phyloP scores from a whole-genome alignment of 1,284 basidiomycete genomes.

The Malassezia cuniculi region DNA sequence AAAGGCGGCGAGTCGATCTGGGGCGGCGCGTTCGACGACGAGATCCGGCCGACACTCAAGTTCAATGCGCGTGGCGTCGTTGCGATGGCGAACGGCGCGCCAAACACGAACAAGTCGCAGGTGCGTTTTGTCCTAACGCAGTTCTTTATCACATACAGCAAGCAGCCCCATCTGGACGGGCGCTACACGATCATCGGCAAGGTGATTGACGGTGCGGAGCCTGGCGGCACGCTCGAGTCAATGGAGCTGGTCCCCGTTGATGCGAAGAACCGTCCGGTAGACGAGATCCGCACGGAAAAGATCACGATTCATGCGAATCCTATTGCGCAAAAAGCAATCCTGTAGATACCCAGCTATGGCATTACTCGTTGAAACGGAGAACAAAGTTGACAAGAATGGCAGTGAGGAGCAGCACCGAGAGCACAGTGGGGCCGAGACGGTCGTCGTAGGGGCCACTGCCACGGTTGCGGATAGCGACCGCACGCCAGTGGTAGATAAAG shows the following conservation, averaged over 20 bases:
- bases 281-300: constrained; percentile 65
- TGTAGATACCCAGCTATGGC: background rate
- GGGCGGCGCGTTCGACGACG: constrained; percentile 90
- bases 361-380: constrained; percentile 33
- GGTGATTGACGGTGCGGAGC: constrained; percentile 38
- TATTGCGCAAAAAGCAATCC: constrained; percentile 54
- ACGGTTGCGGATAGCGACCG: constrained; percentile 75
- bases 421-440: constrained; percentile 52
- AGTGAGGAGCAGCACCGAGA: constrained; percentile 42
- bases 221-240: constrained; percentile 25
- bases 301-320: constrained; percentile 94
- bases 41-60: constrained; percentile 53
- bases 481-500: constrained; percentile 90
- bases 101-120: constrained; percentile 35
- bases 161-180: constrained; percentile 35
- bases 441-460: constrained; percentile 94
- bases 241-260: constrained; percentile 73
- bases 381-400: constrained; percentile 45
- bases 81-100: constrained; percentile 42
- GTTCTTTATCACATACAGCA: constrained; percentile 41
- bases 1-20: constrained; percentile 82
- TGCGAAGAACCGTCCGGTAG: constrained; percentile 72
- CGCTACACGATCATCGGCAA: constrained; percentile 42
- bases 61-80: constrained; percentile 37
- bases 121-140: constrained; percentile 13